Percentiles rank a stretch among this genome's conserved stretches.
Conservation (phyloP, 768 basidiomycete genomes). For the Amanita pallidorosea region DNA sequence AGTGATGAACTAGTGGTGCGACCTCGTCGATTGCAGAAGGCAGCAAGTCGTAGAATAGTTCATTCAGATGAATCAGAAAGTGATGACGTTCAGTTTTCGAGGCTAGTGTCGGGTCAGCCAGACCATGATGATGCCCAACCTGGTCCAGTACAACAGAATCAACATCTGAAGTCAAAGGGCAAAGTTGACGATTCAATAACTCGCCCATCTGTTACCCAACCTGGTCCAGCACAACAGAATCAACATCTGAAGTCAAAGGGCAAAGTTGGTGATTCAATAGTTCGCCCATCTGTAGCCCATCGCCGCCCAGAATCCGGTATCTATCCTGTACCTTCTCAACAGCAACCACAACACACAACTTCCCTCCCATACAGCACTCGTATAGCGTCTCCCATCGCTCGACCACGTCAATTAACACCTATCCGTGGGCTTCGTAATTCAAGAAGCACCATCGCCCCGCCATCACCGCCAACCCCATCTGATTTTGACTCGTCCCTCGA, state of each 20-base stretch:
- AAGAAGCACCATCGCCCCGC: conserved; percentile 30
- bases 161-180: not conserved
- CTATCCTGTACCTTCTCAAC: not conserved
- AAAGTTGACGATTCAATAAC: not conserved
- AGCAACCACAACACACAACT: not conserved
- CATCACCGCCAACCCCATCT: conserved; percentile 38
- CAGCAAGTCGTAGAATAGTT: conserved; percentile 16
- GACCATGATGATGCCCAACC: not conserved
- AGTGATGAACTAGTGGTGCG: conserved; percentile 15
- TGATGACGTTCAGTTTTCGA: conserved; percentile 15
- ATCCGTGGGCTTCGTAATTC: conserved; percentile 32
- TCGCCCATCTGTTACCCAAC: conserved; percentile 2
- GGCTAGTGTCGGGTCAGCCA: not conserved
- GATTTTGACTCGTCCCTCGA: conserved; percentile 47
- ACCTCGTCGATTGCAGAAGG: conserved; percentile 9
- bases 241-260: not conserved
- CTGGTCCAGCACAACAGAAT: not conserved
- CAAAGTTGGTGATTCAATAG: not conserved
- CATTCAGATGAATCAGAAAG: conserved; percentile 41
- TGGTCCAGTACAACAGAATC: not conserved
- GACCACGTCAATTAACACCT: conserved; percentile 58
- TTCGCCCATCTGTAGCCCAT: conserved; percentile 3
- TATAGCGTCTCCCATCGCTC: conserved; percentile 22
- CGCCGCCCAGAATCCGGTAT: not conserved
- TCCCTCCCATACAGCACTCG: conserved; percentile 1